Evolutionary conservation across 192 early-diverging fungal species (phyloP).

Genomic region (Coemansia sp.): DNA sequence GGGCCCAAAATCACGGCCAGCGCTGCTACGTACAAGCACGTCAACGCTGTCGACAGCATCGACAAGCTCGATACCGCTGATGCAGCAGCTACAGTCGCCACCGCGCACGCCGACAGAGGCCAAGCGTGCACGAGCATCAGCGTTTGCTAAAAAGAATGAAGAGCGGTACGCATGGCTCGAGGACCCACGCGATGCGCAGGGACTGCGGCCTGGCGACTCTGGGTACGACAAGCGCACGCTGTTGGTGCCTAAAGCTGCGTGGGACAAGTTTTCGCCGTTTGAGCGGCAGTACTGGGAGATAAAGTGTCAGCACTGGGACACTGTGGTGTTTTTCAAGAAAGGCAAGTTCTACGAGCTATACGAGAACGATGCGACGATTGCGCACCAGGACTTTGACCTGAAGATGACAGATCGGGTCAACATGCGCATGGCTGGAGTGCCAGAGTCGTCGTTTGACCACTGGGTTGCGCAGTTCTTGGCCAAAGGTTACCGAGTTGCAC

Average conservation of each 20-base stretch:
- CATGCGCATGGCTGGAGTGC: conserved; percentile 99
- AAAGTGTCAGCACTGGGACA: conserved; percentile 90
- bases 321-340: conserved; percentile 98
- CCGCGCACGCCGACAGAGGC: conserved; percentile 22
- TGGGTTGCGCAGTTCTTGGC: conserved; percentile 97
- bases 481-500: conserved; percentile 92
- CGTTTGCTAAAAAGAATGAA: conserved; percentile 84
- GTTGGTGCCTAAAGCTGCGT: conserved; percentile 72
- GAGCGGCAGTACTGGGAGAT: conserved; percentile 99
- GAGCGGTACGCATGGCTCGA: conserved; percentile 84
- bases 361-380: conserved; percentile 97
- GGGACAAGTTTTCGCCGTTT: conserved; percentile 88
- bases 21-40: conserved; percentile 13
- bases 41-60: conserved; percentile 26
- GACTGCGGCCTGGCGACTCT: conserved; percentile 60
- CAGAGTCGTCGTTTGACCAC: conserved; percentile 88
- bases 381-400: conserved; percentile 92
- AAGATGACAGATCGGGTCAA: conserved; percentile 94
- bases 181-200: conserved; percentile 75
- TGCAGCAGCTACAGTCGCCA: conserved; percentile 12
- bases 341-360: conserved; percentile 99
- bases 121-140: conserved; percentile 55
- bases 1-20: background rate
- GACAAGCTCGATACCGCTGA: conserved; percentile 14
- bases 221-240: conserved; percentile 94